phyloP scores from a whole-genome alignment of 306 rosid species.

The Spatholobus suberectus region DNA sequence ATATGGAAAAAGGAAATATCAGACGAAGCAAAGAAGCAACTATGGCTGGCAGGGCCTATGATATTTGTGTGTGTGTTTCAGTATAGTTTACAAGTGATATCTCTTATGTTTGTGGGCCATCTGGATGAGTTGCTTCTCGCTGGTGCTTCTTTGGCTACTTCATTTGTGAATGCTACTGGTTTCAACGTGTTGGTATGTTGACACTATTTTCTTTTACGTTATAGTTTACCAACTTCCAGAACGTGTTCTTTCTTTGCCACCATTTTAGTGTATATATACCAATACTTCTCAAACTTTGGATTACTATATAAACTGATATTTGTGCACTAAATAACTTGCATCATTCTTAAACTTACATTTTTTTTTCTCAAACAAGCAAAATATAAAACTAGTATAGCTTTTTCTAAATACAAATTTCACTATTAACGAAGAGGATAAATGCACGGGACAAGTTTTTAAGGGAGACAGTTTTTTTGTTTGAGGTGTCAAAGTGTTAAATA shows the following conservation, averaged over 20 bases:
- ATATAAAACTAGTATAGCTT: background rate
- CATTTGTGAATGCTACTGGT: slow-evolving; percentile 44
- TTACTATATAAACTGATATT: too few species aligned
- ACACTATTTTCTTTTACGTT: background rate
- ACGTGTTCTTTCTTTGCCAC: background rate
- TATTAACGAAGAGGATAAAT: background rate
- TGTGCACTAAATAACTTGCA: background rate
- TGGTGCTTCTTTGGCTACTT: slow-evolving; percentile 42
- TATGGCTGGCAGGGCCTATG: slow-evolving; percentile 80
- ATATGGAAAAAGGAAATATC: slow-evolving; percentile 26
- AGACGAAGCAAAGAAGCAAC: slow-evolving; percentile 67
- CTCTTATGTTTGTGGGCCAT: slow-evolving; percentile 51
- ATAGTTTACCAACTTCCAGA: background rate
- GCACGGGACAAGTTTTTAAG: background rate
- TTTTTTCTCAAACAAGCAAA: background rate
- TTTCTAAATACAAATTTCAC: background rate
- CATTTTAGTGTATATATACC: background rate
- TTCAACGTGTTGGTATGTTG: slow-evolving; percentile 40
- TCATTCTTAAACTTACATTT: background rate
- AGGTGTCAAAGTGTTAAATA: background rate
- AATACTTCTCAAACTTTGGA: too few species aligned
- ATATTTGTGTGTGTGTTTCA: slow-evolving; percentile 47
- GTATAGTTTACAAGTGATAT: slow-evolving; percentile 37
- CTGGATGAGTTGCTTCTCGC: slow-evolving; percentile 48
- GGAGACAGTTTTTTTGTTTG: background rate